These are phyloP conservation scores for Sporothrix pallida DNA, from an alignment of 2,329 filamentous ascomycete genomes.

Conservation along the genomic window DNA sequence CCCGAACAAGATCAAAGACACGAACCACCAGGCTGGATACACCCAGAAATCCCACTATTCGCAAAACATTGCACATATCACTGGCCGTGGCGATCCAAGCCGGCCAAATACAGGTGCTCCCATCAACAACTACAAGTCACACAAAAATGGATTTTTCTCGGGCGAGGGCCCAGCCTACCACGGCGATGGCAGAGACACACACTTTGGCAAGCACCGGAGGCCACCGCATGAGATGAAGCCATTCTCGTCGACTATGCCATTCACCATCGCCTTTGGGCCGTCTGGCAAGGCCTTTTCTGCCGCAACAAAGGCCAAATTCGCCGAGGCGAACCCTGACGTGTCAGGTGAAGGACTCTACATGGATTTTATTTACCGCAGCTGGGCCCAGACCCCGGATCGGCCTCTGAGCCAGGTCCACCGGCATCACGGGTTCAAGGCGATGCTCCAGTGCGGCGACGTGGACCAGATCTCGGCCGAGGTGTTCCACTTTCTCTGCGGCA, in stretches of 20 bases:
- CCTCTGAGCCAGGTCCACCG: conserved; percentile 16
- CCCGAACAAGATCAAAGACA: not conserved
- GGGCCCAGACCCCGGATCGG: conserved; percentile 17
- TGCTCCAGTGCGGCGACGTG: conserved; percentile 28
- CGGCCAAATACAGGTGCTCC: not conserved
- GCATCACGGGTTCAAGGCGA: not conserved
- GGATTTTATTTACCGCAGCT: conserved; percentile 23
- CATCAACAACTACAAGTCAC: not conserved
- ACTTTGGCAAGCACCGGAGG: conserved; percentile 13
- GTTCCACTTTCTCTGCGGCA: conserved; percentile 29
- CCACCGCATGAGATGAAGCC: not conserved
- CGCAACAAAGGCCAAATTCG: not conserved
- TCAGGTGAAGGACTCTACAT: conserved; percentile 20
- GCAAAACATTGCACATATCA: not conserved
- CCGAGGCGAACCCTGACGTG: not conserved
- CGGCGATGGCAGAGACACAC: conserved; percentile 26
- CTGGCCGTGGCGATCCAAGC: not conserved
- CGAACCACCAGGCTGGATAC: no score
- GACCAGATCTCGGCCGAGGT: conserved; percentile 33
- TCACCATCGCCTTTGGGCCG: not conserved
- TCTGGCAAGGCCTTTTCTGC: not conserved
- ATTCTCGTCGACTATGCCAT: conserved; percentile 24
- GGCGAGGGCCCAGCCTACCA: conserved; percentile 5
- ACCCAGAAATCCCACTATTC: not conserved
- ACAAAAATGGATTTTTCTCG: not conserved